Evolutionary conservation across 2,329 filamentous ascomycete genomes (phyloP).

Genomic region (Lachnellula arida): DNA sequence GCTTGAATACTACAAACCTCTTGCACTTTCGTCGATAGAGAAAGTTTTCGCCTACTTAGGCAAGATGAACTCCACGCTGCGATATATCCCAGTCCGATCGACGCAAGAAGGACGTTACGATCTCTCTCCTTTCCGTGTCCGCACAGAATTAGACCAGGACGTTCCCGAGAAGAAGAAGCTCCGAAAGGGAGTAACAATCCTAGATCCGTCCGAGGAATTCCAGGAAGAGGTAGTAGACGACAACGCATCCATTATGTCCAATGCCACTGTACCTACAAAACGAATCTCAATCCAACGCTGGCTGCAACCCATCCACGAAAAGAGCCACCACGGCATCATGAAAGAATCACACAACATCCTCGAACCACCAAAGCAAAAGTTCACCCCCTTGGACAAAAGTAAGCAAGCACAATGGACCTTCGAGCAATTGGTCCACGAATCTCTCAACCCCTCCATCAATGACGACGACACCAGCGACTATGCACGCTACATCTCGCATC

Average conservation of each 20-base stretch:
- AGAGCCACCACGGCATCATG: slow-evolving; percentile 46
- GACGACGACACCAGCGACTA: slow-evolving; percentile 79
- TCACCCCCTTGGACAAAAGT: slow-evolving; percentile 66
- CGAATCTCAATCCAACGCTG: slow-evolving; percentile 56
- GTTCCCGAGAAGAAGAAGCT: slow-evolving; percentile 55
- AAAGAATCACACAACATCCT: slow-evolving; percentile 40
- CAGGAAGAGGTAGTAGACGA: slow-evolving; percentile 38
- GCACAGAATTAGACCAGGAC: slow-evolving; percentile 58
- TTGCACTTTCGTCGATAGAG: slow-evolving; percentile 79
- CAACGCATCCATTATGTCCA: slow-evolving; percentile 38
- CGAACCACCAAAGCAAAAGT: slow-evolving; percentile 42
- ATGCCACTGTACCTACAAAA: slow-evolving; percentile 37
- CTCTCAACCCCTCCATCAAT: slow-evolving; percentile 78
- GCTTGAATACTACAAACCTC: slow-evolving; percentile 92
- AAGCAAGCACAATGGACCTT: slow-evolving; percentile 86
- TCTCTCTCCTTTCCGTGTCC: slow-evolving; percentile 81
- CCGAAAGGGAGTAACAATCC: slow-evolving; percentile 66
- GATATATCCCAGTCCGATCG: slow-evolving; percentile 72
- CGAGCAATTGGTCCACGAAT: slow-evolving; percentile 77
- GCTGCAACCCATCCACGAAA: slow-evolving; percentile 47
- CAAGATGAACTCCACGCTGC: slow-evolving; percentile 84
- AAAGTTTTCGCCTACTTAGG: slow-evolving; percentile 78
- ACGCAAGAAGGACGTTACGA: slow-evolving; percentile 73
- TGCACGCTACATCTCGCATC: slow-evolving; percentile 80
- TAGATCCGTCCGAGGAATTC: slow-evolving; percentile 50